phyloP scores from a whole-genome alignment of 257 asterid species.

The Nicotiana obtusifolia region DNA sequence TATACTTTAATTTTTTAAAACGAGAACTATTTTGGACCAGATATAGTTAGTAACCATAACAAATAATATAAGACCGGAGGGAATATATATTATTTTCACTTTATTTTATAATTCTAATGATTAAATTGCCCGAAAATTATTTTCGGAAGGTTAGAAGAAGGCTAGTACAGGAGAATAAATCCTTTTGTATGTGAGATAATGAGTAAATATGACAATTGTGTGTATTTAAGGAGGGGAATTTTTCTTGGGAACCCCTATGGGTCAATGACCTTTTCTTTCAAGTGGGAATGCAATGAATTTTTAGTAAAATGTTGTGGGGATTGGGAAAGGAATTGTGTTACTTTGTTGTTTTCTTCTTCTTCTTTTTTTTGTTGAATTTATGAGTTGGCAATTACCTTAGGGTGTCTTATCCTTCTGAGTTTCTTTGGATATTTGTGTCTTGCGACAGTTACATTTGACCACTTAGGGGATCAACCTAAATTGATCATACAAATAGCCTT shows the following conservation, averaged over 20 bases:
- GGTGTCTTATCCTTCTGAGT: background rate
- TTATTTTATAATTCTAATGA: no score
- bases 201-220: no score
- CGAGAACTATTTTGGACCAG: no score
- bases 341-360: background rate
- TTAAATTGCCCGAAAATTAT: no score
- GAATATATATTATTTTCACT: no score
- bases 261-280: background rate
- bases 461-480: background rate
- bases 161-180: no score
- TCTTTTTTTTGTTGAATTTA: background rate
- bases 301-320: background rate
- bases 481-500: background rate
- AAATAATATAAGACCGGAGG: no score
- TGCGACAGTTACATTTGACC: background rate
- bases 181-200: background rate
- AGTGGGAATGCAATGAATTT: constrained; percentile 1
- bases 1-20: no score
- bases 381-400: background rate
- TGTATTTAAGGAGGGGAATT: background rate
- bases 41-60: no score
- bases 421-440: background rate
- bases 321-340: background rate
- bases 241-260: background rate
- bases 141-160: no score